Base-by-base conservation (phyloP, 306 rosid genomes). In the Quercus berberidifolia region DNA sequence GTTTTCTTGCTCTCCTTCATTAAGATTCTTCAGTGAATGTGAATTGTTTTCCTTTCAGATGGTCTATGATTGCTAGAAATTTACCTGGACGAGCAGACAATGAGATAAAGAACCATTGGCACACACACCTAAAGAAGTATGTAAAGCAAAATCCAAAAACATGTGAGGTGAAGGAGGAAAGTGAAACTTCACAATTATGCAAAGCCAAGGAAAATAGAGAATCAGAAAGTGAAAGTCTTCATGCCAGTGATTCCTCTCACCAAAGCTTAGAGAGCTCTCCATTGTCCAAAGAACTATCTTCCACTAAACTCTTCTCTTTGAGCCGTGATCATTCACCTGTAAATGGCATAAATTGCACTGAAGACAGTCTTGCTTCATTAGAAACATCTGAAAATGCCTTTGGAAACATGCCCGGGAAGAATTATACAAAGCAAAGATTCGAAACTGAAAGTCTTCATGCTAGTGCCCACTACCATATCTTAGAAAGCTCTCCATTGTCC, bases 51-150 rank as follows among this genome's bases (percentile, higher is more conserved):
- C 12, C 25, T 62, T 18, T 9, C 70, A 92, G 95, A 74, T 92
- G 97, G 95, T 87, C 93, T 2, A 2, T 73, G 78, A 90, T 92
- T 74, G 91, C 97, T 73, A 78, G 86, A 46, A 82, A 31, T 12
- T 23, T 92, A 35, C 70, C 87, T 0, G 97, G 95, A 69, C 88
- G 97, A 86, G 87, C 92, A 1, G 92, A 92, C 78, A 89, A 90
- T 28, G 90, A 90, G 46, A 80, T 90, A 43, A 90, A 92, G 78
- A 92, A 89, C 46, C 80, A 86, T 2, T 92, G 93, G 93, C 90
- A 90, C 46, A 92, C 91, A 41, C 82, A 77, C 79, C 76, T 92
- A 8, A 86, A 86, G 83, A 90, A 84, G 78, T 49, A 77, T 69
- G 2, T 7, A 38, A 38, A 6, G 43, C 43, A 38, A 38, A 38